Base-by-base conservation (phyloP, 768 basidiomycete species). In the Lepiota venenata region DNA sequence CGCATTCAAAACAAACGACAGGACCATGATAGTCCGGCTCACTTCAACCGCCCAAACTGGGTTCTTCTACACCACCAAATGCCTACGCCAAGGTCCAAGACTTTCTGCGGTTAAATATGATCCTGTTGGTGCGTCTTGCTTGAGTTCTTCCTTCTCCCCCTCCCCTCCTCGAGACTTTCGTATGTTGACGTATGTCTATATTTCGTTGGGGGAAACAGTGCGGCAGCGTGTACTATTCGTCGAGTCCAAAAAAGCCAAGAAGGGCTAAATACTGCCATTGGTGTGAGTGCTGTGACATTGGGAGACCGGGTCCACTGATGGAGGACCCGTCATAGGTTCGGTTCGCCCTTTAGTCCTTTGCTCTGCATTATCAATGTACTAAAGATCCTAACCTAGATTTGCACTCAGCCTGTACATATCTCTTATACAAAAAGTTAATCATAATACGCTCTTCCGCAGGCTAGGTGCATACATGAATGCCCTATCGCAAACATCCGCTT, bases 71-170 rank as follows among this genome's bases (percentile, higher is more conserved):
- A 91, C 91, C 20, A 88, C 88, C 2, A 80, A 85, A 58, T 80
- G 93, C 18, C 71, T 86, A 39, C 80, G 93, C 11, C 69, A 80
- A 63, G 87, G 85, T 1, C 84, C 90, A n/a, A 88, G 81, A 68
- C 72, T 96, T 46, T 85, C 90, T 7, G 86, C 90, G n/a, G 87
- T 95, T 61, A 96, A 95, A 69, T 95, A 94, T 66, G 93, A 96
- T 64, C 91, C 92, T 1, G 73, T 75, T 64, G 91, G 93, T 92
- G 67, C 55, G 83, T 67, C n/a, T 29, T 20, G 7, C 14, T 21
- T 16, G 10, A 11, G 25, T 5, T 25, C 25, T 25, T 25, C 25
- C 5, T 15, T 27, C 18, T 49, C n/a, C n/a, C n/a, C n/a, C n/a
- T n/a, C n/a, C n/a, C n/a, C 48, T 8, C 16, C 16, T 32, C 47